Percentiles rank a stretch among this genome's conserved stretches.
phyloP scores from a whole-genome alignment of 2,329 filamentous ascomycete species.

The Ceratocystis cacaofunesta region DNA sequence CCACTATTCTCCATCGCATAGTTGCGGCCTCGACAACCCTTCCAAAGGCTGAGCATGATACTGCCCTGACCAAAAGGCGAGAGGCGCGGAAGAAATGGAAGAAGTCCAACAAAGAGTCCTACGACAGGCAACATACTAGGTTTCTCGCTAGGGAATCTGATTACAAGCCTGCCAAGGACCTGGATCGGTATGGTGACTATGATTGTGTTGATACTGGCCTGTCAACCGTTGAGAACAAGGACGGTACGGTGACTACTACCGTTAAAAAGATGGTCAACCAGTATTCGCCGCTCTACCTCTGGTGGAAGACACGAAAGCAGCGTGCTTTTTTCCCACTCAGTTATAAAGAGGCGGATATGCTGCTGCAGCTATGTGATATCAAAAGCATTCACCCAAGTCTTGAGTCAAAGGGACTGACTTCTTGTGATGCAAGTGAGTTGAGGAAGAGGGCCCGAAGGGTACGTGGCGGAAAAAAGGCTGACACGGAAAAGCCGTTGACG shows the following conservation, averaged over 20 bases:
- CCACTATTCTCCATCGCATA: neutral
- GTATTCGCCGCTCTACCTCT: slow-evolving; percentile 8
- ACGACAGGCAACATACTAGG: neutral
- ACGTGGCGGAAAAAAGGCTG: neutral
- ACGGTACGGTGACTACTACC: neutral
- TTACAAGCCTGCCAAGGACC: neutral
- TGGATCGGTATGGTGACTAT: slow-evolving; percentile 3
- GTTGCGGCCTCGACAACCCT: neutral
- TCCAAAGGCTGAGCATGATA: neutral
- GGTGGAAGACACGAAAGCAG: slow-evolving; percentile 12
- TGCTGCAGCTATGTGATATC: neutral
- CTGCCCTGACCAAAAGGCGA: neutral
- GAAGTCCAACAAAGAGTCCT: neutral
- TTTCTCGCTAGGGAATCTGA: neutral
- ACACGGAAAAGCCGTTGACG: neutral
- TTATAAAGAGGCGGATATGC: slow-evolving; percentile 6
- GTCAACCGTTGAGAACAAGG: neutral
- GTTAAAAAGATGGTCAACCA: neutral
- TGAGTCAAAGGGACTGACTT: neutral
- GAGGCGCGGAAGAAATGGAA: slow-evolving; percentile 1
- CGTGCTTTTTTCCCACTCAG: slow-evolving; percentile 6
- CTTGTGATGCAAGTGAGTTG: neutral
- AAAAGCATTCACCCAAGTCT: neutral
- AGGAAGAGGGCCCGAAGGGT: neutral
- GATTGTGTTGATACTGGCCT: neutral